Base-by-base conservation (phyloP, 345 rosid species). In the Carallia pectinifolia region DNA sequence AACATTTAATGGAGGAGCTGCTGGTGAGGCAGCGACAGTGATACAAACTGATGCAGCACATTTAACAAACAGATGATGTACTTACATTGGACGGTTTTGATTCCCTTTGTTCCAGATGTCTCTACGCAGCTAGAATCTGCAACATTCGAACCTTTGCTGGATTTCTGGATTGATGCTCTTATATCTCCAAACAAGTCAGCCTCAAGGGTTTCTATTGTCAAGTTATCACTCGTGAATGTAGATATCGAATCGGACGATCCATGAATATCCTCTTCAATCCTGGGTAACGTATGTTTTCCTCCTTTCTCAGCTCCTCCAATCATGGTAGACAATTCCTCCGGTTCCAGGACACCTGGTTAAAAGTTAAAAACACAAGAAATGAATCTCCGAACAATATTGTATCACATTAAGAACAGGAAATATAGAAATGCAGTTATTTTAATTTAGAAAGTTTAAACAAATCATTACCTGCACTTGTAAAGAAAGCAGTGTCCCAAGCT, bases 401-500 rank as follows among this genome's bases (percentile, higher is more conserved):
- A 23, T 23, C 23, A 23, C 23, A 23, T 23, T 23, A 23, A 23
- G 23, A 23, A 23, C 23, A 23, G 23, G 23, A 23, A 58, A 58
- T 55, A 12, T n/a, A 19, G 19, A 2, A 18, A 4, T 0, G 5
- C 59, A n/a, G 31, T 12, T 4, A 29, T 12, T 56, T 4, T 5
- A 7, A 13, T 27, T 27, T 56, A 7, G 0, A 23, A 30, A 5
- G 1, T 23, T 56, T 19, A 23, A 56, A 23, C 9, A 19, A 62
- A 58, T 29, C 77, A 70, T 77, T 44, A 81, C 98, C 98, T 66
- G 84, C 90, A 74, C 85, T 86, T n/a, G 98, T 94, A 87, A 94
- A 92, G 77, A 94, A 92, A 61, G 96, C 98, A 74, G 78, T 92
- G 56, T 94, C 96, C 98, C 98, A 92, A 4, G 97, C 97, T 81